These are phyloP conservation scores for Orbilia brochopaga DNA, from an alignment of 2,329 filamentous ascomycete species.

Conservation along the genomic window DNA sequence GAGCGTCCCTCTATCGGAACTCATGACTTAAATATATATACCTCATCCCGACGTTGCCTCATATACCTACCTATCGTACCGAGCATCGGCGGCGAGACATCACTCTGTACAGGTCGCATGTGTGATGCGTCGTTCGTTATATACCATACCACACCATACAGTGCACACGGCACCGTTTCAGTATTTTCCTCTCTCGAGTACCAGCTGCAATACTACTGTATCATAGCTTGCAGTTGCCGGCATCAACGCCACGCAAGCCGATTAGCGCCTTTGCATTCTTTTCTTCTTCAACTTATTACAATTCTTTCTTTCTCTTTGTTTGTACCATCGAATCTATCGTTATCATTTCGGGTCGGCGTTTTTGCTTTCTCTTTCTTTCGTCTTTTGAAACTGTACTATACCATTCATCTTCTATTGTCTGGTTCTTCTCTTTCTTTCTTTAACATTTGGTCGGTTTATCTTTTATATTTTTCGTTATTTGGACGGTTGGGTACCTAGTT, in stretches of 20 bases:
- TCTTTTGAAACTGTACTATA: constrained; percentile 26
- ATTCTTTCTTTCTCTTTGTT: constrained; percentile 2
- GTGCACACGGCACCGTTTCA: background rate
- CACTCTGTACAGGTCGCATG: constrained; percentile 7
- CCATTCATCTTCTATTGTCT: background rate
- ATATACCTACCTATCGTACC: background rate
- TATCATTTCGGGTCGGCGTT: constrained; percentile 19
- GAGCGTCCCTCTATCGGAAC: constrained; percentile 1
- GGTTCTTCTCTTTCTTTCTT: constrained; percentile 11
- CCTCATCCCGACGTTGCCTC: background rate
- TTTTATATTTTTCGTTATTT: no score
- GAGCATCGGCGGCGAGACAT: background rate
- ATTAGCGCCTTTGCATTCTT: constrained; percentile 13
- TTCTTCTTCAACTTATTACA: constrained; percentile 7
- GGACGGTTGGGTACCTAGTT: no score
- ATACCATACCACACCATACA: background rate
- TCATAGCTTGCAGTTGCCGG: constrained; percentile 1
- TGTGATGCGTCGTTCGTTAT: background rate
- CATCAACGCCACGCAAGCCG: background rate
- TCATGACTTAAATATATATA: background rate
- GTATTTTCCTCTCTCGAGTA: background rate
- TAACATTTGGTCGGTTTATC: background rate
- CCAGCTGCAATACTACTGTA: constrained; percentile 2
- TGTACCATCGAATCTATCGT: background rate
- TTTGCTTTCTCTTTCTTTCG: no score